phyloP scores from a whole-genome alignment of 2,329 filamentous ascomycete species.

The Coleophoma eucalyptorum region DNA sequence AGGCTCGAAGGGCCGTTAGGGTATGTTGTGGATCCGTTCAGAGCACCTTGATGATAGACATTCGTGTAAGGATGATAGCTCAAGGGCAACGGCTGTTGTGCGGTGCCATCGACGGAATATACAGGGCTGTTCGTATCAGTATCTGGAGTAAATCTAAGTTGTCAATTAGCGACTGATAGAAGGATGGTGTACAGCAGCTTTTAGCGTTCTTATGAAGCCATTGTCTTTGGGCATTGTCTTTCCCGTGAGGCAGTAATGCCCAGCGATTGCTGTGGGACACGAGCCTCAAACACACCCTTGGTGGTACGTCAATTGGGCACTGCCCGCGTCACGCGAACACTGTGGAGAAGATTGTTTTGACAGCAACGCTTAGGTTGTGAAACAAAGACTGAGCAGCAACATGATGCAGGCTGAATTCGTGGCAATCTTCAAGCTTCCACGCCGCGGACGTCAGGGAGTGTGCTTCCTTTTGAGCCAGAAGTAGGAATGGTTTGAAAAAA shows the following conservation, averaged over 20 bases:
- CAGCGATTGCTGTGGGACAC: slow-evolving; percentile 13
- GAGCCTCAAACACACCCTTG: slow-evolving; percentile 22
- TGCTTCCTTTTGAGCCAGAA: too few relatives aligned
- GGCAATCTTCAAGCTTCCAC: slow-evolving; percentile 17
- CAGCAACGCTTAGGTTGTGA: slow-evolving; percentile 22
- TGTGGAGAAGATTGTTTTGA: slow-evolving; percentile 16
- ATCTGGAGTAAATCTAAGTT: slow-evolving; percentile 26
- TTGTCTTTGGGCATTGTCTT: slow-evolving; percentile 5
- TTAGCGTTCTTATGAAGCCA: background rate
- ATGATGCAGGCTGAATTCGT: slow-evolving; percentile 18
- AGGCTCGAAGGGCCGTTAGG: slow-evolving; percentile 22
- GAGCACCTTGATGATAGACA: slow-evolving; percentile 19
- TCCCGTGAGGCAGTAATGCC: slow-evolving; percentile 16
- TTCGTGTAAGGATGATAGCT: slow-evolving; percentile 24
- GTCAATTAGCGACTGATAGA: slow-evolving; percentile 25
- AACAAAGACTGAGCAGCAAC: slow-evolving; percentile 12
- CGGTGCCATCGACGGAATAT: slow-evolving; percentile 25
- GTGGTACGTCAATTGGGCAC: slow-evolving; percentile 20
- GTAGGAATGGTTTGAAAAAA: too few relatives aligned
- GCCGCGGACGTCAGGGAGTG: slow-evolving; percentile 10
- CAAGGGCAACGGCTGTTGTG: slow-evolving; percentile 24
- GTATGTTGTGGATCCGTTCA: slow-evolving; percentile 26
- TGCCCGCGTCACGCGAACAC: slow-evolving; percentile 24
- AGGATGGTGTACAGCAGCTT: slow-evolving; percentile 20
- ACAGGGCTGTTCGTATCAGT: slow-evolving; percentile 27